phyloP scores from a whole-genome alignment of 1,284 basidiomycete species.

The Caloboletus inedulis region DNA sequence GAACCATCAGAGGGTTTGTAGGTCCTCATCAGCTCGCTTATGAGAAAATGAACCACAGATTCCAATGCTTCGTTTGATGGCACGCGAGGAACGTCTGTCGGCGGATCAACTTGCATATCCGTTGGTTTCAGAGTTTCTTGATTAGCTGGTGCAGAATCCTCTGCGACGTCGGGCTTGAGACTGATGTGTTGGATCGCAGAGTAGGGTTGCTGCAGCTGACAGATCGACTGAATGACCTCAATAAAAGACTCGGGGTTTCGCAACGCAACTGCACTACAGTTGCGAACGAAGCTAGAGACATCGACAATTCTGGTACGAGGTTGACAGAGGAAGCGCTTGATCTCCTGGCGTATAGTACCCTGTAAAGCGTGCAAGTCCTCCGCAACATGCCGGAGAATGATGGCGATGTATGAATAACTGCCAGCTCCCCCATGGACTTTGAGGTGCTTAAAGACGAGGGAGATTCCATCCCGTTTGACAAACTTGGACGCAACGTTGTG shows the following conservation, averaged over 20 bases:
- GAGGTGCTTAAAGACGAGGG: constrained; percentile 64
- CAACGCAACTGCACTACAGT: constrained; percentile 77
- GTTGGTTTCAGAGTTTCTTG: constrained; percentile 28
- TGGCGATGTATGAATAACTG: constrained; percentile 81
- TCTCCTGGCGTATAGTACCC: constrained; percentile 77
- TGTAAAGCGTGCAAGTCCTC: constrained; percentile 73
- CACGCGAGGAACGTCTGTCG: constrained; percentile 27
- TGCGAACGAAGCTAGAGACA: constrained; percentile 70
- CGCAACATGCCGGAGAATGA: constrained; percentile 87
- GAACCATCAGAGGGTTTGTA: constrained; percentile 40
- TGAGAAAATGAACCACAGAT: constrained; percentile 66
- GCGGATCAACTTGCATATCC: constrained; percentile 72
- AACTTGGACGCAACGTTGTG: constrained; percentile 58
- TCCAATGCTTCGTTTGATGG: constrained; percentile 55
- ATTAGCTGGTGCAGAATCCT: constrained; percentile 22
- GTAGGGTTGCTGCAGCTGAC: constrained; percentile 68
- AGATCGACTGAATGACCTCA: constrained; percentile 66
- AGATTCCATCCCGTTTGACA: constrained; percentile 61
- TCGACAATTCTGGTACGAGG: constrained; percentile 72
- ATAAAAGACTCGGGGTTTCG: constrained; percentile 82
- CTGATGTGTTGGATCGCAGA: constrained; percentile 62
- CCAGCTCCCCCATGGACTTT: constrained; percentile 58
- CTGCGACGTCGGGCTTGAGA: constrained; percentile 44
- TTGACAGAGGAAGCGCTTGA: constrained; percentile 73
- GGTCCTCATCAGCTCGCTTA: constrained; percentile 67